These are phyloP conservation scores for Aureobasidium melanogenum DNA, from an alignment of 2,329 filamentous ascomycete genomes.

Conservation along the genomic window DNA sequence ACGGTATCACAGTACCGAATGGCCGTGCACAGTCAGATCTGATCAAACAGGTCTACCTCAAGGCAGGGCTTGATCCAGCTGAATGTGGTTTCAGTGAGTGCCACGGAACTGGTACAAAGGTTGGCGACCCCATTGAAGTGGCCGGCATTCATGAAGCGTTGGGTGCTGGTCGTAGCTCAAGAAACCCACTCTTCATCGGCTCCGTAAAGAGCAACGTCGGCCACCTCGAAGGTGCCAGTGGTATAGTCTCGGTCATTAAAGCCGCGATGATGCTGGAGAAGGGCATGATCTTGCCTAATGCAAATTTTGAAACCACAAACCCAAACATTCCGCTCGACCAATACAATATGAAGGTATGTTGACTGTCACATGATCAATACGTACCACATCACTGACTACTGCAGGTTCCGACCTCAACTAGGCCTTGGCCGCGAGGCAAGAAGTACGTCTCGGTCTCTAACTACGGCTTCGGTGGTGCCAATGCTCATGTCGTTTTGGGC, in stretches of 20 bases:
- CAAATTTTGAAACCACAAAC: neutral
- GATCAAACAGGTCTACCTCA: constrained; percentile 29
- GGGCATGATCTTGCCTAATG: constrained; percentile 19
- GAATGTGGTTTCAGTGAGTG: constrained; percentile 17
- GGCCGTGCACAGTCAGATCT: constrained; percentile 28
- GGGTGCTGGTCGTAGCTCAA: constrained; percentile 1
- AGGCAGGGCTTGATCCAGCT: constrained; percentile 25
- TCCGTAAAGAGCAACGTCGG: constrained; percentile 30
- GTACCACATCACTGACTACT: neutral
- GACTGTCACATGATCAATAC: neutral
- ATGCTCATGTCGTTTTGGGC: constrained; percentile 16
- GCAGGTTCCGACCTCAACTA: neutral
- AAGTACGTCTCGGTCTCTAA: constrained; percentile 15
- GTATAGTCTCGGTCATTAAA: constrained; percentile 32
- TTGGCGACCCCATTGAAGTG: constrained; percentile 22
- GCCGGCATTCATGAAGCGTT: constrained; percentile 18
- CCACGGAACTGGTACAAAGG: constrained; percentile 22
- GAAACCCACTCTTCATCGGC: constrained; percentile 1
- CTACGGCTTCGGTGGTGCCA: constrained; percentile 23
- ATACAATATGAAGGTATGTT: constrained; percentile 1
- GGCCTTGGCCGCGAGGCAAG: constrained; percentile 1
- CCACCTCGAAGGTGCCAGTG: constrained; percentile 43
- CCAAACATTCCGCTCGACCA: neutral
- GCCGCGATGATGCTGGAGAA: constrained; percentile 19
- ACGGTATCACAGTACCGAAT: constrained; percentile 33